phyloP scores from a whole-genome alignment of 2,329 filamentous ascomycete genomes.

The Fusarium mangiferae region DNA sequence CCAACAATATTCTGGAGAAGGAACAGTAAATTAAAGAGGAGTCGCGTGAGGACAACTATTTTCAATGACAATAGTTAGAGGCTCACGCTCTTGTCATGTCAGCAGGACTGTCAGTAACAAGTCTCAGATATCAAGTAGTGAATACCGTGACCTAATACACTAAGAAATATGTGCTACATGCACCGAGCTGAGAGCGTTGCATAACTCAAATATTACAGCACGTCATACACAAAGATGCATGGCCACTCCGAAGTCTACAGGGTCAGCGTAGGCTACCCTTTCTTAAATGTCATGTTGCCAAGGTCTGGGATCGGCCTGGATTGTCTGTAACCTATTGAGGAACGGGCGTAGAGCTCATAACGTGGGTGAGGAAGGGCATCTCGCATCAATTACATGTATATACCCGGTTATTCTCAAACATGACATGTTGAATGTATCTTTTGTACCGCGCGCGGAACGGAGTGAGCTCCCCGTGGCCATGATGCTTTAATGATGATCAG shows the following conservation, averaged over 20 bases:
- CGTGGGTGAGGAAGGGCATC: not conserved
- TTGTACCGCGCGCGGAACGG: not conserved
- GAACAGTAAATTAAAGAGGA: too few species aligned
- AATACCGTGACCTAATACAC: rapidly evolving
- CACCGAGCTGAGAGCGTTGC: rapidly evolving
- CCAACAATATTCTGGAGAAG: too few species aligned
- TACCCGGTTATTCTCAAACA: not conserved
- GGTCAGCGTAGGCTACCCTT: too few species aligned
- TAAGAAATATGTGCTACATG: too few species aligned
- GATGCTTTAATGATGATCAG: not conserved
- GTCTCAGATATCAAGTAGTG: not conserved
- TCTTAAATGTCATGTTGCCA: rapidly evolving
- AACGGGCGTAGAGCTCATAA: not conserved
- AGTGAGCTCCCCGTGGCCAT: rapidly evolving
- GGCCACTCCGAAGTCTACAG: rapidly evolving
- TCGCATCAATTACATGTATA: rapidly evolving
- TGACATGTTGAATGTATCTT: too few species aligned
- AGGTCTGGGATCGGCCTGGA: not conserved
- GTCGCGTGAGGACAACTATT: rapidly evolving
- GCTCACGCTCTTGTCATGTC: rapidly evolving
- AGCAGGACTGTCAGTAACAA: too few species aligned
- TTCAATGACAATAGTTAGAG: rapidly evolving
- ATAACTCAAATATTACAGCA: not conserved
- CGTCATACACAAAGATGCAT: rapidly evolving
- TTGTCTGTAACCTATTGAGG: not conserved